These are phyloP conservation scores for Colletotrichum australisinense DNA, from an alignment of 2,329 filamentous ascomycete genomes.

Conservation along the genomic window DNA sequence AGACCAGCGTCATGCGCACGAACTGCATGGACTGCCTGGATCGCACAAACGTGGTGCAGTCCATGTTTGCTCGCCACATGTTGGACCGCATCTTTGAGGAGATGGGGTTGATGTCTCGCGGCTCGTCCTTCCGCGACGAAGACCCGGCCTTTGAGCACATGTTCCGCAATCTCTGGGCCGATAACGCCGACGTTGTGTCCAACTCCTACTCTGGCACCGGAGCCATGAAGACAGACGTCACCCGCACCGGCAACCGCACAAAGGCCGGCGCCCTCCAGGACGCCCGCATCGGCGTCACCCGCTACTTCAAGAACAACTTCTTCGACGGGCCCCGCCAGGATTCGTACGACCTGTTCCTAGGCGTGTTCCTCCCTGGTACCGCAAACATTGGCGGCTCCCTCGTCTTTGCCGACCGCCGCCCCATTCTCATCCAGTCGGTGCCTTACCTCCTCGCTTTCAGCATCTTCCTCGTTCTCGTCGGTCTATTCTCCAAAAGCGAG, in stretches of 20 bases:
- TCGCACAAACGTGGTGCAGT: conserved; percentile 97
- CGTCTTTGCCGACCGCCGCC: conserved; percentile 86
- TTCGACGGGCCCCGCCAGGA: conserved; percentile 93
- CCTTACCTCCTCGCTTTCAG: conserved; percentile 91
- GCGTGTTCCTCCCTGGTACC: conserved; percentile 81
- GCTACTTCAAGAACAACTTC: conserved; percentile 96
- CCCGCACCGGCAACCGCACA: conserved; percentile 90
- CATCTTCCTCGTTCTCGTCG: conserved; percentile 83
- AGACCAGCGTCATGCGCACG: conserved; percentile 92
- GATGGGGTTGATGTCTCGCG: conserved; percentile 79
- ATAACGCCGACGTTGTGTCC: conserved; percentile 96
- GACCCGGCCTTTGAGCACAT: conserved; percentile 87
- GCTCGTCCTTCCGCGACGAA: conserved; percentile 80
- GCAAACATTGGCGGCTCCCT: conserved; percentile 77
- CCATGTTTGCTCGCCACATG: conserved; percentile 92
- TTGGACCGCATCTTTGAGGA: conserved; percentile 91
- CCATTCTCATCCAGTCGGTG: conserved; percentile 90
- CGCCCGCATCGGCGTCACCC: conserved; percentile 85
- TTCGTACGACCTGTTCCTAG: conserved; percentile 93
- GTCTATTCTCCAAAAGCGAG: conserved; percentile 76
- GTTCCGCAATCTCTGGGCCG: conserved; percentile 98
- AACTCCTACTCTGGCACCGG: conserved; percentile 95
- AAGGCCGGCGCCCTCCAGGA: conserved; percentile 88
- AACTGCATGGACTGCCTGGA: conserved; percentile 99
- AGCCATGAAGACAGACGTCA: conserved; percentile 97